Percentiles rank a stretch among this genome's conserved stretches.
These are phyloP conservation scores for Ilex asprella DNA, from an alignment of 257 asterid genomes.

Conservation along the genomic window DNA sequence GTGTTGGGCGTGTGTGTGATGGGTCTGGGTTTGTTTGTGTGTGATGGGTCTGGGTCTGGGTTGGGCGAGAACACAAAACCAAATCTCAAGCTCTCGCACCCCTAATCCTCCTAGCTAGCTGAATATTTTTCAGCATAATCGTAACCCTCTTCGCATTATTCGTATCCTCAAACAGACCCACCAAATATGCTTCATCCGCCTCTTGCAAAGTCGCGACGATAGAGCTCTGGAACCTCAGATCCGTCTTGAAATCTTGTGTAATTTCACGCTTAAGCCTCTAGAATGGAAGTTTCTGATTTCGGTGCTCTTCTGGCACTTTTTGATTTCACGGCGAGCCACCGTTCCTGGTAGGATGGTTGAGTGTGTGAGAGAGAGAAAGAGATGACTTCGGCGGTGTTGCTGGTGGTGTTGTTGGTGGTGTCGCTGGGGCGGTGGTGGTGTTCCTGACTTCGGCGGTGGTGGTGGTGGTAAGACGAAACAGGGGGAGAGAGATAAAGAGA, in stretches of 20 bases:
- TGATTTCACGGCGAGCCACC: conserved; percentile 40
- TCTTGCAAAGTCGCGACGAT: conserved; percentile 47
- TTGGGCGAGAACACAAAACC: not conserved
- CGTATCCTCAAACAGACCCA: conserved; percentile 39
- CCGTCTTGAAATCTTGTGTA: conserved; percentile 43
- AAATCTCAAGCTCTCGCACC: conserved; percentile 25
- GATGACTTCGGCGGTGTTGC: too few species aligned
- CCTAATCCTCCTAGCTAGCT: conserved; percentile 37
- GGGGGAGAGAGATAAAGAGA: too few species aligned
- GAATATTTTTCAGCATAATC: conserved; percentile 42
- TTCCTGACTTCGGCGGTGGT: too few species aligned
- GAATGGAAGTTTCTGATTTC: conserved; percentile 41
- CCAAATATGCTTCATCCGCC: conserved; percentile 44
- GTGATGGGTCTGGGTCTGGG: too few species aligned
- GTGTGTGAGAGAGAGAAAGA: too few species aligned
- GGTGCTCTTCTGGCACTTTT: conserved; percentile 36
- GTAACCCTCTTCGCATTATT: conserved; percentile 32
- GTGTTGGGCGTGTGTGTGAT: too few species aligned
- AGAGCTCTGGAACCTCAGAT: conserved; percentile 42
- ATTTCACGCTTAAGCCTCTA: conserved; percentile 45
- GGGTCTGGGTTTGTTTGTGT: too few species aligned
- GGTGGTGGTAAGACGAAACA: too few species aligned
- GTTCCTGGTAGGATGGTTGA: conserved; percentile 49
- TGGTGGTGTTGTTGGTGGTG: too few species aligned
- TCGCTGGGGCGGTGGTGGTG: too few species aligned